Percentiles rank a stretch among this genome's conserved stretches.
Conservation (phyloP, 148 eudicot genomes). For the Camellia sinensis region DNA sequence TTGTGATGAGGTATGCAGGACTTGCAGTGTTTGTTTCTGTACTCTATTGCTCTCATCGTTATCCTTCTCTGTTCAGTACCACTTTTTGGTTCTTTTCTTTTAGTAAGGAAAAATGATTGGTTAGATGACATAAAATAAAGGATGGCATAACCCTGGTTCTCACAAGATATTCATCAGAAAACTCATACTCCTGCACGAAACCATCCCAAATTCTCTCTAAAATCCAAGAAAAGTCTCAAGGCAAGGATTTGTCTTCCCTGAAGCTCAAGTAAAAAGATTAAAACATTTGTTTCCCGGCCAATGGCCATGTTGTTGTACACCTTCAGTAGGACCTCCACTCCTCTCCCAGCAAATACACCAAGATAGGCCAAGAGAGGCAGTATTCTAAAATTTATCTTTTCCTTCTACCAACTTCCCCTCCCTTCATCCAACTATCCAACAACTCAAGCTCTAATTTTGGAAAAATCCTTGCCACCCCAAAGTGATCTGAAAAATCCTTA, state of each 20-base stretch:
- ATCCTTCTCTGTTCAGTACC: conserved; percentile 3
- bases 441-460: background rate
- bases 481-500: background rate
- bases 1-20: background rate
- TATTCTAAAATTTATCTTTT: background rate
- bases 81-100: background rate
- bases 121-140: background rate
- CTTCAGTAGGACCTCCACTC: background rate
- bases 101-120: background rate
- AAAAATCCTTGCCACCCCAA: background rate
- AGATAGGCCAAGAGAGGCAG: background rate
- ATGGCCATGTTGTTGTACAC: background rate
- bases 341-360: background rate
- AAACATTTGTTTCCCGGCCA: background rate
- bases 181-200: background rate
- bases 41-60: background rate
- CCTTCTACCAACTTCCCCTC: background rate
- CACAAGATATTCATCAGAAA: background rate
- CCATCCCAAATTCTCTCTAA: conserved; percentile 1
- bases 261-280: background rate
- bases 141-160: background rate
- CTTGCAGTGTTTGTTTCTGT: background rate
- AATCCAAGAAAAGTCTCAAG: background rate
- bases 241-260: background rate
- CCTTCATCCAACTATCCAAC: background rate